phyloP scores from a whole-genome alignment of 805 yeast species.

The Yarrowia phangngaensis region DNA sequence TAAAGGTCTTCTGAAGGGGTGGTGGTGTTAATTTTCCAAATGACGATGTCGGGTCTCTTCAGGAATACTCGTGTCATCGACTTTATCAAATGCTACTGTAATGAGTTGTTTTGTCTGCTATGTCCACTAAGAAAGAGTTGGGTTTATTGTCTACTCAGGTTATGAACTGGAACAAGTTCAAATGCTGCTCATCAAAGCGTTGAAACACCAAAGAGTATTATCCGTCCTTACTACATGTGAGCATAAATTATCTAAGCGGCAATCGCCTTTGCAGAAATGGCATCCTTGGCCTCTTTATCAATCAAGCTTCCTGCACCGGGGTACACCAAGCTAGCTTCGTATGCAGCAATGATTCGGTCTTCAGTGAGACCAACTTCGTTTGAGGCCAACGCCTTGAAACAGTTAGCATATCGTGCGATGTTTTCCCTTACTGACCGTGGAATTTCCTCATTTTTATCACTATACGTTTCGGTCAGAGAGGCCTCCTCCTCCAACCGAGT shows the following conservation, averaged over 20 bases:
- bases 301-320: slow-evolving; percentile 66
- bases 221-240: too few species aligned
- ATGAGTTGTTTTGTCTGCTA: too few species aligned
- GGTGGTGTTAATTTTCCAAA: too few species aligned
- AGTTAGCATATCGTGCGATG: slow-evolving; percentile 80
- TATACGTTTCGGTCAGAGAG: slow-evolving; percentile 83
- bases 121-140: too few species aligned
- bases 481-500: slow-evolving; percentile 82
- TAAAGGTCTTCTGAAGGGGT: too few species aligned
- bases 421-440: slow-evolving; percentile 59
- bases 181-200: too few species aligned
- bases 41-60: too few species aligned
- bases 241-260: slow-evolving; percentile 60
- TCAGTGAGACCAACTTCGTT: slow-evolving; percentile 87
- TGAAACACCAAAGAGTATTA: too few species aligned
- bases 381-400: slow-evolving; percentile 73
- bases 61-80: too few species aligned
- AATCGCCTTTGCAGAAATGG: slow-evolving; percentile 68
- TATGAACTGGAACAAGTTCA: too few species aligned
- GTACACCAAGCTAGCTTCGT: slow-evolving; percentile 83
- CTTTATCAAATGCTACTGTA: too few species aligned
- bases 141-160: too few species aligned
- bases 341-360: slow-evolving; percentile 69
- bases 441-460: slow-evolving; percentile 78
- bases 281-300: slow-evolving; percentile 67